A percentile compares a stretch with the other conserved stretches of the same genome.
phyloP scores from a whole-genome alignment of 805 yeast species.

The Clavispora asparagi region DNA sequence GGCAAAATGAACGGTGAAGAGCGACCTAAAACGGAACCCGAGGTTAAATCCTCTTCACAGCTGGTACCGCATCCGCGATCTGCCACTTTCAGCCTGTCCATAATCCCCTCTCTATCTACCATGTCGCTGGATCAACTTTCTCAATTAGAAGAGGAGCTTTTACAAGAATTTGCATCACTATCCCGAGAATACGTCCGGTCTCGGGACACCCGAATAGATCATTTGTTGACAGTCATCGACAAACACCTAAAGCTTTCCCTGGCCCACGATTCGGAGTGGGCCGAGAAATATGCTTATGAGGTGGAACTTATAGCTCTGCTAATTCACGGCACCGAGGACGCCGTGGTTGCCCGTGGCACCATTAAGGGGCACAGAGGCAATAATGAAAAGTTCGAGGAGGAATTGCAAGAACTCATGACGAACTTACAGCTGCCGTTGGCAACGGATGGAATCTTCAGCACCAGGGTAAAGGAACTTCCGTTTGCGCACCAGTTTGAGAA shows the following conservation, averaged over 20 bases:
- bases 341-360: constrained; percentile 11
- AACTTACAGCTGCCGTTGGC: constrained; percentile 31
- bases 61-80: background rate
- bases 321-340: constrained; percentile 28
- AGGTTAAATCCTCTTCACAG: background rate
- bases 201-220: constrained; percentile 24
- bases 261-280: constrained; percentile 30
- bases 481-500: constrained; percentile 19
- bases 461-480: constrained; percentile 15
- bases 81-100: constrained; percentile 9
- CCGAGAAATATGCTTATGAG: constrained; percentile 27
- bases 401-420: constrained; percentile 23
- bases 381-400: constrained; percentile 26
- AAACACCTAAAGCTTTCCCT: constrained; percentile 20
- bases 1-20: background rate
- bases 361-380: constrained; percentile 6
- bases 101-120: constrained; percentile 13
- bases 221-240: constrained; percentile 20
- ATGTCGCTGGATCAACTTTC: constrained; percentile 21
- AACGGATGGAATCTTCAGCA: constrained; percentile 23
- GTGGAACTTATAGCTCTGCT: constrained; percentile 29
- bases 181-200: constrained; percentile 23
- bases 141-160: constrained; percentile 15
- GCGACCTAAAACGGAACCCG: background rate
- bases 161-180: constrained; percentile 20